These are phyloP conservation scores for Gnaphalium uliginosum DNA, from an alignment of 129 eudicot species.

Conservation along the genomic window DNA sequence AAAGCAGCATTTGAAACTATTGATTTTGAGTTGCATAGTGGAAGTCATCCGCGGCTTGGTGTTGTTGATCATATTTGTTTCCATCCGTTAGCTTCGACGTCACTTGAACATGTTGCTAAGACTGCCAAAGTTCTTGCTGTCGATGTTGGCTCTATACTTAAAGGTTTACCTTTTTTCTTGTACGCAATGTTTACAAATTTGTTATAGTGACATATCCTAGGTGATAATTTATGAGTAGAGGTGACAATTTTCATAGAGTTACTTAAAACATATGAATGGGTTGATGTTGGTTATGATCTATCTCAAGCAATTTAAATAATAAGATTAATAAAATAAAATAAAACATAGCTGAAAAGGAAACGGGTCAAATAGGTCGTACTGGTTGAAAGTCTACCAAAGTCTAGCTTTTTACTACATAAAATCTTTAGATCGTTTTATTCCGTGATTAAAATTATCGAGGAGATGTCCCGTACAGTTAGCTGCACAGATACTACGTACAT, in stretches of 20 bases:
- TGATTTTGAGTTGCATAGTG: slow-evolving; percentile 67
- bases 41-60: slow-evolving; percentile 94
- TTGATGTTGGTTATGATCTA: no score
- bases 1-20: slow-evolving; percentile 74
- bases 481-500: not conserved
- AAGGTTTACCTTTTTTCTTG: slow-evolving; percentile 51
- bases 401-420: no score
- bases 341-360: not conserved
- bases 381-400: not conserved
- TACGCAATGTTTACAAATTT: no score
- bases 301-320: no score
- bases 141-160: slow-evolving; percentile 66
- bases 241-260: not conserved
- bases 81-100: slow-evolving; percentile 59
- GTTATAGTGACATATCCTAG: not conserved
- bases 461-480: not conserved
- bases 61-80: slow-evolving; percentile 94
- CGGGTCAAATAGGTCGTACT: not conserved
- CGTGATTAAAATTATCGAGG: not conserved
- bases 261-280: not conserved
- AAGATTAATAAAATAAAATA: no score
- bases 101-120: slow-evolving; percentile 63
- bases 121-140: slow-evolving; percentile 67
- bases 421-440: not conserved
- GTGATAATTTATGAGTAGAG: not conserved